A percentile compares a stretch with the other conserved stretches of the same genome.
Evolutionary conservation across 2,329 filamentous ascomycete species (phyloP).

Genomic region (Pezicula carpinea): DNA sequence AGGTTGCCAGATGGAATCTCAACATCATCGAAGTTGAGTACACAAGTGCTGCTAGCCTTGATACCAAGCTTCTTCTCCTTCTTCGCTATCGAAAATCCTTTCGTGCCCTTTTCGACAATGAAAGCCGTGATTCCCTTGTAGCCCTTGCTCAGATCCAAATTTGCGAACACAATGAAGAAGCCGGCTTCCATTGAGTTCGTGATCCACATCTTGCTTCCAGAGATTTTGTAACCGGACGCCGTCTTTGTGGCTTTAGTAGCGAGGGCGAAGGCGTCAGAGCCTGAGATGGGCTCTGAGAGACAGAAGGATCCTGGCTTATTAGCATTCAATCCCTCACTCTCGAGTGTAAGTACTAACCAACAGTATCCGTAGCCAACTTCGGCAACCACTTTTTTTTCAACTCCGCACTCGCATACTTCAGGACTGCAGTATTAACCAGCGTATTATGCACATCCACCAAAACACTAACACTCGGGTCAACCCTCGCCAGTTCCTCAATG

Average conservation of each 20-base stretch:
- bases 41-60: conserved; percentile 90
- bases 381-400: conserved; percentile 85
- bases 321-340: conserved; percentile 2
- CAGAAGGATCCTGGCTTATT: conserved; percentile 67
- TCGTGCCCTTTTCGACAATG: conserved; percentile 82
- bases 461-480: conserved; percentile 92
- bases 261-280: conserved; percentile 93
- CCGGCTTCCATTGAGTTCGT: conserved; percentile 92
- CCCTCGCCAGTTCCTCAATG: conserved; percentile 91
- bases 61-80: conserved; percentile 99
- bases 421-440: conserved; percentile 85
- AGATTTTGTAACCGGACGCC: conserved; percentile 77
- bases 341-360: conserved; percentile 40
- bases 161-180: conserved; percentile 98
- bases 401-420: conserved; percentile 76
- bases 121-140: conserved; percentile 98
- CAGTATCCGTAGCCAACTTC: conserved; percentile 81
- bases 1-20: conserved; percentile 84
- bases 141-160: conserved; percentile 84
- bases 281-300: conserved; percentile 85
- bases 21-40: conserved; percentile 96
- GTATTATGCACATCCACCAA: conserved; percentile 98
- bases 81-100: conserved; percentile 93
- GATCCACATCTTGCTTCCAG: conserved; percentile 99
- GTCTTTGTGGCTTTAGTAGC: conserved; percentile 87